Percentiles rank a stretch among this genome's conserved stretches.
These are phyloP conservation scores for Ophiocordyceps camponoti-floridani DNA, from an alignment of 2,329 filamentous ascomycete genomes.

Conservation along the genomic window DNA sequence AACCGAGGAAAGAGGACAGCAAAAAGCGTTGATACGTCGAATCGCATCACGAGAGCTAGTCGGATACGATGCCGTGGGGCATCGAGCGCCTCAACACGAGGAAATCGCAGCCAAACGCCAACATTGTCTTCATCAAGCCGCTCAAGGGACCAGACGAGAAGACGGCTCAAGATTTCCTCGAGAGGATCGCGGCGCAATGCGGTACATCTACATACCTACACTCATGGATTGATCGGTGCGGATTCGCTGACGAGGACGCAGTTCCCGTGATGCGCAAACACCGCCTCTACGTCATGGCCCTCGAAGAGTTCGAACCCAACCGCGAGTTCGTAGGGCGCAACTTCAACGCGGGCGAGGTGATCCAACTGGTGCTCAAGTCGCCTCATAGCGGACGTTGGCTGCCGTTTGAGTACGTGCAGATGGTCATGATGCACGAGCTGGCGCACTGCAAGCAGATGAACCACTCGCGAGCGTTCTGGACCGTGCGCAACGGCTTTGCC, in stretches of 20 bases:
- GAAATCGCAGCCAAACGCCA: constrained; percentile 54
- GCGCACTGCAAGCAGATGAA: constrained; percentile 90
- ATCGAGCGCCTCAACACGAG: constrained; percentile 65
- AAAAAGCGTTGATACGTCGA: too few relatives aligned
- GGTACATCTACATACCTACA: constrained; percentile 18
- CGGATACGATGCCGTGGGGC: constrained; percentile 51
- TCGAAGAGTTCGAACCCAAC: constrained; percentile 73
- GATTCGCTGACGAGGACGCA: constrained; percentile 9
- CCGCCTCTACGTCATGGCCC: constrained; percentile 44
- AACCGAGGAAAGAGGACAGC: too few relatives aligned
- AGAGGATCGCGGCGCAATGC: constrained; percentile 67
- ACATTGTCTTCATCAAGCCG: constrained; percentile 75
- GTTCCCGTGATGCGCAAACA: constrained; percentile 54
- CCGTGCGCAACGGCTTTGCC: constrained; percentile 56
- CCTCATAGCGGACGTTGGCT: constrained; percentile 50
- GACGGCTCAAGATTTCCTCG: constrained; percentile 51
- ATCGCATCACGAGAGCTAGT: neutral
- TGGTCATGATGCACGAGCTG: constrained; percentile 91
- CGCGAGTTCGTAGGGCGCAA: constrained; percentile 73
- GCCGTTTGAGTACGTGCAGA: constrained; percentile 69
- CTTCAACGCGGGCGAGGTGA: constrained; percentile 76
- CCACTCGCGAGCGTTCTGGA: constrained; percentile 67
- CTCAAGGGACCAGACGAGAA: constrained; percentile 45
- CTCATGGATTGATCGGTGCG: neutral
- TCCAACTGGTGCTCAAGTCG: constrained; percentile 67